Evolutionary conservation across 106 monocot genomes (phyloP), one percentile per base, ranked within the genome.

Genomic region (Acorus calamus): DNA sequence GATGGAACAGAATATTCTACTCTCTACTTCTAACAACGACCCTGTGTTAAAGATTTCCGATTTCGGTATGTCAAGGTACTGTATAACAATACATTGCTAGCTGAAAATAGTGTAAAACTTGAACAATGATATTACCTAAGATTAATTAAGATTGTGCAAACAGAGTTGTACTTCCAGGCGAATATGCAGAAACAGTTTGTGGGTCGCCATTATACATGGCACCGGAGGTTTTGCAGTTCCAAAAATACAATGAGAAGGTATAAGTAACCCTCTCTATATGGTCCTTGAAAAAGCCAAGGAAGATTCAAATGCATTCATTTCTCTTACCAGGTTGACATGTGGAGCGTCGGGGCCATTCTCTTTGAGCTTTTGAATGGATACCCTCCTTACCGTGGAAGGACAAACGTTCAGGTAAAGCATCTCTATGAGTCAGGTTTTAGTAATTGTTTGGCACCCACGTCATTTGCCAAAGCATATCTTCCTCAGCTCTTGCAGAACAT

Each of bases 361-460:
- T 88, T 88, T 60, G 78, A 79, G 72, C 81, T 86, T 64, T 63
- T 86, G 42, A 88, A 88, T 76, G 87, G 83, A 14, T 80, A 80
- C 41, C 80, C 78, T 49, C 77, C 78, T 14, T 83, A 77, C 59
- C 49, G 44, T 69, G 77, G 83, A 11, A 75, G 66, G 71, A 88
- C 63, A 56, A 78, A 80, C 78, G 83, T 88, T 14, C 80, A 83
- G 80, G 80, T 88, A 65, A 49, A 46, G 56, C 41, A 48, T 68
- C 14, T 44, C 28, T 28, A 28, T 28, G 28, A 28, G 28, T 28
- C 28, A 28, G 28, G 28, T 28, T 28, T 28, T 28, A 28, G 28
- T 28, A 28, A 7, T 58, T 42, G 7, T 58, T 28, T 28, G 28
- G 28, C 28, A 28, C 28, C 28, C 28, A 28, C 28, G 0, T 28